A percentile compares a stretch with the other conserved stretches of the same genome.
Evolutionary conservation across 495 filamentous ascomycete genomes (phyloP).

Genomic region (Neurospora sp.): DNA sequence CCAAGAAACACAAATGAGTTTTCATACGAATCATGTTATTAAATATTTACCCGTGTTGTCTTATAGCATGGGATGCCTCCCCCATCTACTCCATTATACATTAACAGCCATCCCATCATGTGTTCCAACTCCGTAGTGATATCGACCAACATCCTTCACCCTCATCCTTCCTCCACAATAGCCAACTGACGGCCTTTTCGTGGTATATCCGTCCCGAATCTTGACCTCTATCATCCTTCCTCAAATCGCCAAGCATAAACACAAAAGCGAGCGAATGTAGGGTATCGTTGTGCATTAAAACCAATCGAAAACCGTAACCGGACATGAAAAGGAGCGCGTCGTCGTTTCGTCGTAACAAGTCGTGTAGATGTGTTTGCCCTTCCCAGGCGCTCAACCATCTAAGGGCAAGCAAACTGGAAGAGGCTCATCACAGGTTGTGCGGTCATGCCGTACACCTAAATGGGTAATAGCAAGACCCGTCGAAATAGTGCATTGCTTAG

Average conservation of each 20-base stretch:
- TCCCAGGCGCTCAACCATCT: neutral
- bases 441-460: neutral
- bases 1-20: neutral
- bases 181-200: neutral
- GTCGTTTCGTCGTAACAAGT: neutral
- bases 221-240: neutral
- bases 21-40: neutral
- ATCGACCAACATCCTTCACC: neutral
- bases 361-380: neutral
- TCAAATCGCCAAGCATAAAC: neutral
- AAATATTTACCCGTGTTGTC: neutral
- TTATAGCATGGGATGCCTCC: neutral
- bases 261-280: neutral
- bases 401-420: neutral
- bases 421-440: neutral
- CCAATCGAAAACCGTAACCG: neutral
- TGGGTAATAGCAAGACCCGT: neutral
- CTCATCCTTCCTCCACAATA: neutral
- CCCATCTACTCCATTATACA: neutral
- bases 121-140: neutral
- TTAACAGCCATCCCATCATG: neutral
- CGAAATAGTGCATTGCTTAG: neutral
- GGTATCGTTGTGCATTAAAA: neutral
- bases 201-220: neutral
- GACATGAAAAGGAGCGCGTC: neutral